These are phyloP conservation scores for Nothopassalora personata DNA, from an alignment of 2,329 filamentous ascomycete species.

Conservation along the genomic window DNA sequence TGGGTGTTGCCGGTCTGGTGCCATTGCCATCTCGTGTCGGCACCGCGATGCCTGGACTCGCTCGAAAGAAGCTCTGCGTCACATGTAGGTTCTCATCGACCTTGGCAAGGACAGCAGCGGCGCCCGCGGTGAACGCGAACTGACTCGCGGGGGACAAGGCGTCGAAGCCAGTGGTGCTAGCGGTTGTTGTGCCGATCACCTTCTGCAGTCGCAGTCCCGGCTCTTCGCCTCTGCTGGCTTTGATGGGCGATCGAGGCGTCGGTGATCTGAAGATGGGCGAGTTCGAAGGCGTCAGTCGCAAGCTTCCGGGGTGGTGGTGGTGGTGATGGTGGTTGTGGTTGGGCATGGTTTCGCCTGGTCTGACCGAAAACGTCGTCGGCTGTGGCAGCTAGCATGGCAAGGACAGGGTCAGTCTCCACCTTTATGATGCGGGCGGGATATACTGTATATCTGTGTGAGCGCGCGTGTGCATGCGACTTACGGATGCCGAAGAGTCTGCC, in stretches of 20 bases:
- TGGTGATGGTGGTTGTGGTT: constrained; percentile 11
- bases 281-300: constrained; percentile 62
- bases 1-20: constrained; percentile 22
- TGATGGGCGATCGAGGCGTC: constrained; percentile 58
- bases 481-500: constrained; percentile 14
- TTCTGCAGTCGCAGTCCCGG: constrained; percentile 64
- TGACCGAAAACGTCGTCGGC: constrained; percentile 14
- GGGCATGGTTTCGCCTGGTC: constrained; percentile 15
- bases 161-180: constrained; percentile 80
- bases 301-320: constrained; percentile 27
- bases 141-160: constrained; percentile 61
- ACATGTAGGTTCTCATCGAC: constrained; percentile 60
- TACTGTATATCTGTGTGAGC: too few relatives aligned
- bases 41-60: constrained; percentile 36
- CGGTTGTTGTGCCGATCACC: constrained; percentile 87
- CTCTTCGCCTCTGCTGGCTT: constrained; percentile 41
- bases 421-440: neutral
- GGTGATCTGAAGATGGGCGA: constrained; percentile 60
- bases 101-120: constrained; percentile 83
- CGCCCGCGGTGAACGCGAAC: constrained; percentile 90
- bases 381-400: constrained; percentile 8
- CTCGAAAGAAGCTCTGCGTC: constrained; percentile 84
- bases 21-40: constrained; percentile 19
- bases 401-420: neutral
- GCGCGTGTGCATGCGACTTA: neutral